Evolutionary conservation across 441 rosid species (phyloP), one percentile per base, ranked within the genome.

Genomic region (Aleurites moluccanus): DNA sequence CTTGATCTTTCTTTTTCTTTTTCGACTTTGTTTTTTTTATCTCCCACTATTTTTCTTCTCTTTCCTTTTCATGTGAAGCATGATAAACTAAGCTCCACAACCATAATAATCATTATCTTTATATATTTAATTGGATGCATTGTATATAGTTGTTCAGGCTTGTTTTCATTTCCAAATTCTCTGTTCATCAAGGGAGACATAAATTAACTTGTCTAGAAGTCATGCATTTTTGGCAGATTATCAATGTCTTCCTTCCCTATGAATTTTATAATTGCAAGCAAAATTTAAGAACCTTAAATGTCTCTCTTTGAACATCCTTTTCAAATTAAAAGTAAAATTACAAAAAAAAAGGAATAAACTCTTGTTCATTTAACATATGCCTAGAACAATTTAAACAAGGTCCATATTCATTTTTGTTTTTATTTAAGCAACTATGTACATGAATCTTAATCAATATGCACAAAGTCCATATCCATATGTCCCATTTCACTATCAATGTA

Each of bases 171-270:
- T 5, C 20, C 3, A 50, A 50, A 11, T 15, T 15, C 55, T 50
- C 6, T 50, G n/a, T 50, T 50, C 55, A 50, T 15, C 55, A 50
- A 50, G 1, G 7, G 40, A 38, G 40, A 38, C 6, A 6, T 8
- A 38, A 38, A 38, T 6, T 38, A 38, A 38, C 40, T 38, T 38
- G 6, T 6, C 6, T 38, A 38, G 8, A 38, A 6, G 40, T 38
- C 40, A 38, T 38, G 40, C 40, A 59, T 59, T 59, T 71, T 72
- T 72, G 67, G 75, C 42, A 72, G 67, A 60, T 25, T 72, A 44
- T 72, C 2, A 45, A 30, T 72, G 75, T 42, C 57, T 71, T 71
- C 7, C 40, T 38, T 38, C 40, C 30, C 15, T 57, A 23, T 10
- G 33, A 23, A 57, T 52, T 52, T 52, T 18, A n/a, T 52, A 52